A percentile compares a stretch with the other conserved stretches of the same genome.
Conservation (phyloP, 495 filamentous ascomycete species). For the Platismatia glauca region DNA sequence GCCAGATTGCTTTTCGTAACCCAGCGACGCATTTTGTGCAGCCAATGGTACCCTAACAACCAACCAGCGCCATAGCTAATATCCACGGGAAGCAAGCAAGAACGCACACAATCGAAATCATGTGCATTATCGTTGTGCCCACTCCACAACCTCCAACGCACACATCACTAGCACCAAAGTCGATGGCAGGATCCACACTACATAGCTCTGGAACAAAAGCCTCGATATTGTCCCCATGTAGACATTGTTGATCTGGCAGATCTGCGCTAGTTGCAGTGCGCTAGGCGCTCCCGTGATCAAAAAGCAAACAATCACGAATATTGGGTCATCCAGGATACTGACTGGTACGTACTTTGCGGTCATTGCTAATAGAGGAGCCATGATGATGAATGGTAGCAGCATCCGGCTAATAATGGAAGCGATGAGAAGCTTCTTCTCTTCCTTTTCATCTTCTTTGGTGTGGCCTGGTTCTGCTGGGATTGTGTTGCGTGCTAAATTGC, state of each 20-base stretch:
- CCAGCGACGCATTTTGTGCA: not conserved
- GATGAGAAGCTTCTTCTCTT: slow-evolving; percentile 71
- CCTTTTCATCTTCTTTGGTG: slow-evolving; percentile 51
- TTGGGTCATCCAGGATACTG: slow-evolving; percentile 93
- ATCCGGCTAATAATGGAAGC: slow-evolving; percentile 82
- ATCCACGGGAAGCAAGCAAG: not conserved
- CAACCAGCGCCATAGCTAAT: slow-evolving; percentile 11
- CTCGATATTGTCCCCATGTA: slow-evolving; percentile 90
- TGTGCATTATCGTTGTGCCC: slow-evolving; percentile 44
- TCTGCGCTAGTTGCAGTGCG: slow-evolving; percentile 90
- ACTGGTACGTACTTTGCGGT: slow-evolving; percentile 85
- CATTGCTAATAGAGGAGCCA: slow-evolving; percentile 87
- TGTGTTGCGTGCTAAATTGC: slow-evolving; percentile 78
- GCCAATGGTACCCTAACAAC: not conserved
- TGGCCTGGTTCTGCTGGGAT: slow-evolving; percentile 47
- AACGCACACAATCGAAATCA: not conserved
- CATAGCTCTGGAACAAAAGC: slow-evolving; percentile 93
- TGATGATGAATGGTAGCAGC: slow-evolving; percentile 83
- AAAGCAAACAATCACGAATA: slow-evolving; percentile 96
- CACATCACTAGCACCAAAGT: slow-evolving; percentile 85
- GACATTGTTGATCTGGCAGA: slow-evolving; percentile 96
- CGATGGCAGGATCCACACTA: slow-evolving; percentile 92
- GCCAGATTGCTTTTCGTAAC: not conserved
- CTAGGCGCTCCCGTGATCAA: slow-evolving; percentile 89
- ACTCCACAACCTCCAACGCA: slow-evolving; percentile 88